Conservation (phyloP, 176 grass and related monocot species). For the Elymus sibiricus region DNA sequence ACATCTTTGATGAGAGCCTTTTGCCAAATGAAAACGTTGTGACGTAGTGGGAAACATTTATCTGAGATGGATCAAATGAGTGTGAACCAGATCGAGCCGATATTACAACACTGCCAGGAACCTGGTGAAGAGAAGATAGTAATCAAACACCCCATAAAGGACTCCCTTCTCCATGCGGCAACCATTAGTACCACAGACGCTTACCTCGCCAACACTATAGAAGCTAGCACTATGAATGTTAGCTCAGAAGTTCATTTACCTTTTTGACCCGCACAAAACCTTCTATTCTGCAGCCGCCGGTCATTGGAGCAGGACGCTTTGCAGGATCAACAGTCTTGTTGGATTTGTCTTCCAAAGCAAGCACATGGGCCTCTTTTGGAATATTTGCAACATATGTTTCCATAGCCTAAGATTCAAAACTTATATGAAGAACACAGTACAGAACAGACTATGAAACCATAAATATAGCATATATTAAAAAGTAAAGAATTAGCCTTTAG, state of each 20-base stretch:
- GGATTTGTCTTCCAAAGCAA: constrained; percentile 81
- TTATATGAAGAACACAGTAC: constrained; percentile 17
- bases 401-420: constrained; percentile 79
- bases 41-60: constrained; percentile 93
- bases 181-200: not conserved
- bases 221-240: not conserved
- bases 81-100: constrained; percentile 87
- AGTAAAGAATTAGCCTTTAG: constrained; percentile 4
- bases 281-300: constrained; percentile 90
- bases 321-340: constrained; percentile 61
- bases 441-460: not conserved
- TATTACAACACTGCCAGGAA: constrained; percentile 91
- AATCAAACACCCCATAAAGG: constrained; percentile 3
- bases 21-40: constrained; percentile 92
- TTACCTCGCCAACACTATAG: not conserved
- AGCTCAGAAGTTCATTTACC: constrained; percentile 39
- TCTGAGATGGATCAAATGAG: constrained; percentile 95
- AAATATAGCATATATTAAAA: constrained; percentile 3
- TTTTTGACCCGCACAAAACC: constrained; percentile 97
- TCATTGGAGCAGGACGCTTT: constrained; percentile 85
- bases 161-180: not conserved
- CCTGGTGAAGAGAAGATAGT: constrained; percentile 48
- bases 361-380: constrained; percentile 59
- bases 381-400: constrained; percentile 81
- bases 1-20: constrained; percentile 56